Base-by-base conservation (phyloP, 352 stramenopile genomes). In the Phytophthora kernoviae region DNA sequence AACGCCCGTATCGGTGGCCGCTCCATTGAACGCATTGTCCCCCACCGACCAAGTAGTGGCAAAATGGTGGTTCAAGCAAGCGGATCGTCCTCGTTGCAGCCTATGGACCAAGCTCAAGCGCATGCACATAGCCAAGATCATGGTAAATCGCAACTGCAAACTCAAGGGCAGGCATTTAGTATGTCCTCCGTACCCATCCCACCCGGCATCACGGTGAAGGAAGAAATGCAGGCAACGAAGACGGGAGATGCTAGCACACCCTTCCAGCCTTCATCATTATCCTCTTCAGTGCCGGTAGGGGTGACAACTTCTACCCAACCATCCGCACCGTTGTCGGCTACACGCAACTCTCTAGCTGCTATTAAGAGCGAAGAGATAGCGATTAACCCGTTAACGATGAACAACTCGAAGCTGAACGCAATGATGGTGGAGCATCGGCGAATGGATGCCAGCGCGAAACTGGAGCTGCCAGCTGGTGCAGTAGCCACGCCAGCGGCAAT, bases 331-430 rank as follows among this genome's bases (percentile, higher is more conserved):
- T 30, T 30, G 24, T 30, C 22, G 4, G 21, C 41, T 47, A 33
- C 22, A 27, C 9, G 21, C 5, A 24, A 40, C 27, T 37, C 43
- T 5, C n/a, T 22, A 59, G 5, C 37, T 21, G 27, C 54, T 59
- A 37, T 72, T 18, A 70, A 59, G n/a, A 40, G 68, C 21, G 48
- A 71, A 37, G 78, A 81, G 51, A 34, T 54, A n/a, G 42, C 61
- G 4, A 73, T 87, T 6, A 90, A 91, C 51, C 79, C 84, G 5
- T 58, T 85, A 22, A 91, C 84, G 24, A 91, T 91, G 84, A 89
- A 93, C 65, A 93, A 93, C 69, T 89, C 84, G 5, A 93, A 91
- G 70, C 21, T 93, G 68, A 91, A 93, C 48, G 84, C 84, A 1
- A 93, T 93, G 84, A 91, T 93, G 81, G 84, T 85, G 58, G 81